These are phyloP conservation scores for Penicillium sp. DNA, from an alignment of 2,329 filamentous ascomycete genomes.

Conservation along the genomic window DNA sequence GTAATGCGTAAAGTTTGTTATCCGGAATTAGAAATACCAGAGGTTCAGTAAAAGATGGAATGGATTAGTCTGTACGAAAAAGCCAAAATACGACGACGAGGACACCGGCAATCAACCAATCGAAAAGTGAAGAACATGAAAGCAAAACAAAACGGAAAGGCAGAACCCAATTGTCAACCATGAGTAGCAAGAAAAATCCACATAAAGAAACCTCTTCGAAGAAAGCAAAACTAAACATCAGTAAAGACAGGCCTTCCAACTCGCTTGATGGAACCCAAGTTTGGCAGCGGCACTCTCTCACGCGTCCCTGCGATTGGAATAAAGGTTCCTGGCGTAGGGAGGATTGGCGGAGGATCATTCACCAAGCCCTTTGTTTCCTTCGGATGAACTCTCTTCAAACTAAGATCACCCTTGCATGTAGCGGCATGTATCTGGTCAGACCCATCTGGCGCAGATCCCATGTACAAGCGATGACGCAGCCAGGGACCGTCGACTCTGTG, in stretches of 20 bases:
- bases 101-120: background rate
- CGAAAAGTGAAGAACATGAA: background rate
- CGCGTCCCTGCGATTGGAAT: background rate
- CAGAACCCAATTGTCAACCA: background rate
- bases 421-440: background rate
- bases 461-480: background rate
- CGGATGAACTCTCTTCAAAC: background rate
- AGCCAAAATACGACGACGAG: too few species aligned
- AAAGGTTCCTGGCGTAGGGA: too few species aligned
- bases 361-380: background rate
- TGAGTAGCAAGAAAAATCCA: background rate
- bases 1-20: too few species aligned
- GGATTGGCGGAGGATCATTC: background rate
- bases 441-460: background rate
- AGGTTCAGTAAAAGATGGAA: too few species aligned
- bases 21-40: too few species aligned
- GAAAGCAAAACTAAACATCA: background rate
- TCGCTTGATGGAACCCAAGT: background rate
- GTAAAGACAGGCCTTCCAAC: background rate
- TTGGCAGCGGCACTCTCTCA: background rate
- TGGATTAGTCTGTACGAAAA: too few species aligned
- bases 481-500: background rate
- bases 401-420: background rate
- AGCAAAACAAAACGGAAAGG: background rate
- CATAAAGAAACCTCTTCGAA: background rate